Conservation (phyloP, 371 early-diverging fungal species). For the Mucor plumbeus region DNA sequence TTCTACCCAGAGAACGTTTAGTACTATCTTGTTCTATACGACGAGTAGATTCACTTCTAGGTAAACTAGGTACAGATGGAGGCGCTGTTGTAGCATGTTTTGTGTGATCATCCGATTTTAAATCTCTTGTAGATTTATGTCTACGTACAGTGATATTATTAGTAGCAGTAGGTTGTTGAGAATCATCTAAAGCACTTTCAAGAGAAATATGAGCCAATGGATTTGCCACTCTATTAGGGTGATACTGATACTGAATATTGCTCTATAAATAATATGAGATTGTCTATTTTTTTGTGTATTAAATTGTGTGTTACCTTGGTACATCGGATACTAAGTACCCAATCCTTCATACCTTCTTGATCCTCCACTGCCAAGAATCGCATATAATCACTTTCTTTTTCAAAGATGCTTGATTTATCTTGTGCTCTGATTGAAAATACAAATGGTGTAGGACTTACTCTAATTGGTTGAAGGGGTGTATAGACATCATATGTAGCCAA, state of each 20-base stretch:
- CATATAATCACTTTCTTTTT: constrained; percentile 84
- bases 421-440: constrained; percentile 87
- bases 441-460: constrained; percentile 76
- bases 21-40: constrained; percentile 14
- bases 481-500: constrained; percentile 83
- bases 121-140: constrained; percentile 46
- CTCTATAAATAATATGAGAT: constrained; percentile 30
- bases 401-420: constrained; percentile 75
- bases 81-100: constrained; percentile 5
- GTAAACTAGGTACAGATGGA: constrained; percentile 4
- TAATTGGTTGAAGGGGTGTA: constrained; percentile 60
- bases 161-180: neutral
- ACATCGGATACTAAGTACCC: constrained; percentile 82
- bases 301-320: constrained; percentile 64
- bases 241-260: constrained; percentile 40
- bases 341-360: constrained; percentile 76
- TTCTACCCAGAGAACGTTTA: constrained; percentile 9
- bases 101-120: constrained; percentile 11
- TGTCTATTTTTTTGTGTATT: neutral
- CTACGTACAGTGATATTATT: constrained; percentile 29
- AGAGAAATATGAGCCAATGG: constrained; percentile 39
- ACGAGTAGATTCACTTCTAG: constrained; percentile 31
- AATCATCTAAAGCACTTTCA: constrained; percentile 10
- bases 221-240: constrained; percentile 41
- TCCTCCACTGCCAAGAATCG: constrained; percentile 80